These are phyloP conservation scores for Chaetoceros tenuissimus DNA, from an alignment of 108 stramenopile species.

Conservation along the genomic window DNA sequence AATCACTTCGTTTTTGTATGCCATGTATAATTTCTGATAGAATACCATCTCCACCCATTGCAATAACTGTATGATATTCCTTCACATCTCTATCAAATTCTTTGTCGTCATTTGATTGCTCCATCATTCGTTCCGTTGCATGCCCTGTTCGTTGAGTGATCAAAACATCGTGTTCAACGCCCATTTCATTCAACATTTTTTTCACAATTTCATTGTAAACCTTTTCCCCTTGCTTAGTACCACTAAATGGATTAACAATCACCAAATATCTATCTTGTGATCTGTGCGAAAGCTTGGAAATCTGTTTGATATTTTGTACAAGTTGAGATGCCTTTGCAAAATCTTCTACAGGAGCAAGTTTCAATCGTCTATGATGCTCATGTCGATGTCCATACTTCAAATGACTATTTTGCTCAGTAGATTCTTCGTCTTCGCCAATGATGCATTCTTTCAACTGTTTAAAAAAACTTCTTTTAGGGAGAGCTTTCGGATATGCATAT, in stretches of 20 bases:
- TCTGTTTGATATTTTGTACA: conserved; percentile 34
- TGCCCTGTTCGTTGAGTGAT: conserved; percentile 45
- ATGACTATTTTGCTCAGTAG: neutral
- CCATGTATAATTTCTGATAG: conserved; percentile 78
- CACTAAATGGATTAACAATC: conserved; percentile 74
- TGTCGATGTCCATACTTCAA: conserved; percentile 20
- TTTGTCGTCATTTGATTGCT: conserved; percentile 10
- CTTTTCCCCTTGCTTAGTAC: conserved; percentile 35
- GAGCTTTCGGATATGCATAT: neutral
- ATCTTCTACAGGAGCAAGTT: conserved; percentile 53
- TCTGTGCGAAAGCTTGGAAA: conserved; percentile 14
- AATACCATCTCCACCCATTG: conserved; percentile 81
- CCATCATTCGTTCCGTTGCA: conserved; percentile 55
- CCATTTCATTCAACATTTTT: conserved; percentile 67
- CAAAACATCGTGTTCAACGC: conserved; percentile 45
- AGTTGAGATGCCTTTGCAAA: conserved; percentile 34
- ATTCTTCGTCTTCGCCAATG: neutral
- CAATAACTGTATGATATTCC: conserved; percentile 55
- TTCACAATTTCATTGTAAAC: conserved; percentile 39
- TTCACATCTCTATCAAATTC: conserved; percentile 35
- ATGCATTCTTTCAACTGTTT: neutral
- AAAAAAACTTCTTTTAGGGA: neutral
- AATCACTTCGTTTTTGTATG: conserved; percentile 37
- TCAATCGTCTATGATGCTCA: conserved; percentile 36
- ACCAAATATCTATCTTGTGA: conserved; percentile 31